Evolutionary conservation across 1,139 yeast species (phyloP).

Genomic region (Suhomyces kunorum): DNA sequence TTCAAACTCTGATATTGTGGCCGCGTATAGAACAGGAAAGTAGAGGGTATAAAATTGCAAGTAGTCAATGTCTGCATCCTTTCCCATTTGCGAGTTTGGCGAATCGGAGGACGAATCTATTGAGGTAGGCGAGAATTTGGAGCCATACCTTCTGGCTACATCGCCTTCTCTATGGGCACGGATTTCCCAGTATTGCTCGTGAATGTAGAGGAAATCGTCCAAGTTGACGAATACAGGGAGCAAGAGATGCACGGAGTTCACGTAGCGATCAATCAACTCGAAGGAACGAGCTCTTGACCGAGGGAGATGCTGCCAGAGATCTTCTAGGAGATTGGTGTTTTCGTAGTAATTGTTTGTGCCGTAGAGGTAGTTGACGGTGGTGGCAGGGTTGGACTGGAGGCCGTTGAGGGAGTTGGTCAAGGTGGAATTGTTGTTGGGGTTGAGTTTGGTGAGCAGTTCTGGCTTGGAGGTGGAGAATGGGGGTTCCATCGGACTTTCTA

Average conservation of each 20-base stretch:
- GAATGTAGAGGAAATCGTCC: conserved; percentile 47
- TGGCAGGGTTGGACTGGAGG: conserved; percentile 40
- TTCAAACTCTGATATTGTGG: conserved; percentile 57
- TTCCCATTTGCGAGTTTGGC: background rate
- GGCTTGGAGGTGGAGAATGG: too few species aligned
- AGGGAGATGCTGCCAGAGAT: conserved; percentile 37
- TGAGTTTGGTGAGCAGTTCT: background rate
- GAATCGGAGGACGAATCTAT: conserved; percentile 4
- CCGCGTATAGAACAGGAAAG: conserved; percentile 54
- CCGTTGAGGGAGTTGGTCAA: conserved; percentile 31
- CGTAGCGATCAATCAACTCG: conserved; percentile 50
- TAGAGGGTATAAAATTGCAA: conserved; percentile 50
- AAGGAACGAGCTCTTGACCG: conserved; percentile 46
- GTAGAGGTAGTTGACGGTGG: conserved; percentile 42
- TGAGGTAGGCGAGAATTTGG: conserved; percentile 4
- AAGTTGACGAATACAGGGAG: conserved; percentile 50
- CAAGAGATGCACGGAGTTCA: conserved; percentile 54
- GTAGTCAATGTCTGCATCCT: conserved; percentile 28
- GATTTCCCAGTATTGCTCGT: conserved; percentile 52
- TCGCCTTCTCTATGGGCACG: conserved; percentile 12
- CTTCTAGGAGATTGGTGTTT: conserved; percentile 39
- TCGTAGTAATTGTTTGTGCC: conserved; percentile 48
- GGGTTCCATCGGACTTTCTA: too few species aligned
- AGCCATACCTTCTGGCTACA: conserved; percentile 1
- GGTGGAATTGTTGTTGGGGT: conserved; percentile 15